Evolutionary conservation across 306 rosid genomes (phyloP), one percentile per base, ranked within the genome.

Genomic region (Acacia acuminata): DNA sequence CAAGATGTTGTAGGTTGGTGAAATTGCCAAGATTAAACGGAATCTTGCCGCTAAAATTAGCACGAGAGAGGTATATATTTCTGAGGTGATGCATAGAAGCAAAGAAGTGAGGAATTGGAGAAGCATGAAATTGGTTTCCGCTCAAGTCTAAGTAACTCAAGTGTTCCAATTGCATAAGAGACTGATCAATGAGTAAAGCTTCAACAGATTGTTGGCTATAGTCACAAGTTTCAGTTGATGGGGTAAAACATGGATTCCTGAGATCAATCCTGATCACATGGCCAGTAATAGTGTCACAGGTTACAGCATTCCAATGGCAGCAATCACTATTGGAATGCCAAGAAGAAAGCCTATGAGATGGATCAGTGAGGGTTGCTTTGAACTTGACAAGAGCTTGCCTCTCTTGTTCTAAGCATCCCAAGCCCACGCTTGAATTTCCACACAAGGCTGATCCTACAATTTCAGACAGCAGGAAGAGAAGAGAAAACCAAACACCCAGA

Each of bases 11-110:
- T 53, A 71, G 22, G 73, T 44, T 75, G 7, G 45, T 75, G 17
- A 85, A 70, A 53, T 80, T 80, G 12, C 81, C 64, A 0, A 84
- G 84, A 69, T 6, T 75, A 36, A 0, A 30, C 4, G 84, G 87
- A 75, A 84, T 60, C 60, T 0, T 48, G 7, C 84, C 78, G 0
- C 24, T 20, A 38, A 84, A 76, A 25, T 0, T 0, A 45, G 75
- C 48, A 0, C 1, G 0, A 5, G 32, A 13, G 15, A 34, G 22
- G 34, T 22, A 66, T 0, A 66, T 12, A 66, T 34, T 1, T 66
- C 44, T 66, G 0, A 66, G 45, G 0, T 3, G 24, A 17, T 66
- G 22, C 71, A 66, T 34, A 17, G 71, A 66, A 66, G 71, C 22
- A 3, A 66, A 34, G 71, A 66, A 66, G 6, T 17, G 36, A 20